Conservation (phyloP, 2,329 filamentous ascomycete species). For the Calycina marina region DNA sequence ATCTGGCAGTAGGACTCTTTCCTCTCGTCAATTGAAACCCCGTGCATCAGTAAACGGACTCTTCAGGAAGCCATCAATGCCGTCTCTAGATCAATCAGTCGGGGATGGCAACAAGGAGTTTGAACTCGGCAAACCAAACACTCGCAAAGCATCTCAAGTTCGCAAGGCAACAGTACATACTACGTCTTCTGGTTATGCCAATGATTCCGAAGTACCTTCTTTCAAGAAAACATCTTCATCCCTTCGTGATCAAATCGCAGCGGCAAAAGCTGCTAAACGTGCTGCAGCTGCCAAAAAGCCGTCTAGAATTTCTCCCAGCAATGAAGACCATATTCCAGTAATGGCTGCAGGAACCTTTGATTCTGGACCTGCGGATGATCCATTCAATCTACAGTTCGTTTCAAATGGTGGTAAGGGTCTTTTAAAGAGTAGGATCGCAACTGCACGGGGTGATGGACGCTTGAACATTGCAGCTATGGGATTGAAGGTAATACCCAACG, state of each 20-base stretch:
- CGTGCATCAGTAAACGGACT: constrained; percentile 38
- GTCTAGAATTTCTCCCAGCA: constrained; percentile 12
- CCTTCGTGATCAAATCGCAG: constrained; percentile 80
- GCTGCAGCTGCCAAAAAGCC: constrained; percentile 29
- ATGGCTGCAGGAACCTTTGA: constrained; percentile 39
- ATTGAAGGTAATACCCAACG: constrained; percentile 62
- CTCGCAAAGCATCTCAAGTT: constrained; percentile 13
- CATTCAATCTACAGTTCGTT: constrained; percentile 53
- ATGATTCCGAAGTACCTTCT: constrained; percentile 27
- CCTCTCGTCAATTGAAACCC: constrained; percentile 31
- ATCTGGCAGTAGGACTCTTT: constrained; percentile 32
- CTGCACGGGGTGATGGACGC: constrained; percentile 62
- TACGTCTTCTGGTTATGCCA: constrained; percentile 9
- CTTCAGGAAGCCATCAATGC: constrained; percentile 39
- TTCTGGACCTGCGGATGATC: constrained; percentile 46
- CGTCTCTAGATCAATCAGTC: constrained; percentile 24
- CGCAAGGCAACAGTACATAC: constrained; percentile 10
- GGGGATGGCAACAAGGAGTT: constrained; percentile 16
- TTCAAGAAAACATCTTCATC: constrained; percentile 59
- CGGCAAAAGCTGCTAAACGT: constrained; percentile 70
- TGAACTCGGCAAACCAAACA: constrained; percentile 18
- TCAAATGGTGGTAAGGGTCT: constrained; percentile 47
- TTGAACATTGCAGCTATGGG: constrained; percentile 81
- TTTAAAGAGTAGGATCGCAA: constrained; percentile 55
- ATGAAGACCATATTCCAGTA: constrained; percentile 25